phyloP scores from a whole-genome alignment of 2,329 filamentous ascomycete genomes.

The Paecilomyces sp. region DNA sequence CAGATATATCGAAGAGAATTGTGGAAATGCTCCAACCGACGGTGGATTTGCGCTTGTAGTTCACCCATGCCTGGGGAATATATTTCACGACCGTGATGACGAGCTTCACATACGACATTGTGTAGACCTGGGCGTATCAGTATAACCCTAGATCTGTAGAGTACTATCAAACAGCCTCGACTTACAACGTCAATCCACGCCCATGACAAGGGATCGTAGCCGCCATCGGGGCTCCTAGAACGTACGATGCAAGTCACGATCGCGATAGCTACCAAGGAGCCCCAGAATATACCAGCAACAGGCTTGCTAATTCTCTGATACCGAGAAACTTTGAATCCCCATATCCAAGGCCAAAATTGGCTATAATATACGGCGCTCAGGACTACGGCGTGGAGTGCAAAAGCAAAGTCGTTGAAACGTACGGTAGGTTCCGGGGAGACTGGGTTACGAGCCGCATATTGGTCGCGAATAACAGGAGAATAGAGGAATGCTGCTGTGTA shows the following conservation, averaged over 20 bases:
- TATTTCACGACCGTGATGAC: conserved; percentile 88
- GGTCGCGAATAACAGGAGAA: conserved; percentile 65
- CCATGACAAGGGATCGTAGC: conserved; percentile 46
- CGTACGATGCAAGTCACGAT: conserved; percentile 36
- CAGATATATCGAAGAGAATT: conserved; percentile 75
- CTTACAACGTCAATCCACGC: conserved; percentile 59
- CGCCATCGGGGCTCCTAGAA: conserved; percentile 31
- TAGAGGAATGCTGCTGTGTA: conserved; percentile 72
- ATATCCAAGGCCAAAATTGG: conserved; percentile 66
- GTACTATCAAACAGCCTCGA: conserved; percentile 1
- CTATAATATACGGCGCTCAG: conserved; percentile 66
- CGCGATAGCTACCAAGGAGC: conserved; percentile 48
- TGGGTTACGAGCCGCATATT: conserved; percentile 77
- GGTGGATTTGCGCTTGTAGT: conserved; percentile 79
- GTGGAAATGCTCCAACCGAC: conserved; percentile 79
- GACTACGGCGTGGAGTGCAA: conserved; percentile 72
- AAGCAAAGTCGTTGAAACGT: conserved; percentile 81
- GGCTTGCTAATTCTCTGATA: conserved; percentile 50
- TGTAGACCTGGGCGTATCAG: conserved; percentile 45
- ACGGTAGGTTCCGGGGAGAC: conserved; percentile 72
- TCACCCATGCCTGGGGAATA: conserved; percentile 74
- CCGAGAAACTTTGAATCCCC: conserved; percentile 63
- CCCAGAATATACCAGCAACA: conserved; percentile 63
- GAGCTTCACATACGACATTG: conserved; percentile 82
- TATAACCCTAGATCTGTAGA: neutral